Conservation (phyloP, 352 stramenopile genomes). For the Phytophthora foliorum region DNA sequence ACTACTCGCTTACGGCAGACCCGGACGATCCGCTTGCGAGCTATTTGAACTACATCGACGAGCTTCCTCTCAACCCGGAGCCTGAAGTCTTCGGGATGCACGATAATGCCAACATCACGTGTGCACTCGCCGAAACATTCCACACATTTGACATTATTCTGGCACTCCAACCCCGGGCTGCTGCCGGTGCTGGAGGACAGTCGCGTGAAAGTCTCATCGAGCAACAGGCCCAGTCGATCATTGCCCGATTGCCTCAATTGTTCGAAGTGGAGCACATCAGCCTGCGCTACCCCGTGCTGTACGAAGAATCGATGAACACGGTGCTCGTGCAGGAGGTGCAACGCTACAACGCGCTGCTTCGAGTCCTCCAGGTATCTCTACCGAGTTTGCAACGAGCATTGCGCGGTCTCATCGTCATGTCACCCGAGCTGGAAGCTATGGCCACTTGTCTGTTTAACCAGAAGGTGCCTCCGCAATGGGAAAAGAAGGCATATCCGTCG, state of each 20-base stretch:
- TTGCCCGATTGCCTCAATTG: constrained; percentile 60
- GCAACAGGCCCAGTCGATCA: constrained; percentile 77
- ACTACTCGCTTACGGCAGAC: constrained; percentile 87
- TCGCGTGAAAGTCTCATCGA: constrained; percentile 85
- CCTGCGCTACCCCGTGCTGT: constrained; percentile 90
- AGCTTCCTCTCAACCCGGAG: constrained; percentile 91
- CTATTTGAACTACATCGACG: constrained; percentile 96
- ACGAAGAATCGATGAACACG: constrained; percentile 97
- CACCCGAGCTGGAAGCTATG: constrained; percentile 87
- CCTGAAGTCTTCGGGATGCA: constrained; percentile 96
- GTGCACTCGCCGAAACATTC: constrained; percentile 90
- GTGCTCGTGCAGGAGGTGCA: constrained; percentile 92
- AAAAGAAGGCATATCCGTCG: constrained; percentile 91
- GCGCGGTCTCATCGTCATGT: constrained; percentile 89
- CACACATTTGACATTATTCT: constrained; percentile 90
- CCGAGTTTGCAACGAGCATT: constrained; percentile 77
- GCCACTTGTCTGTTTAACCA: constrained; percentile 90
- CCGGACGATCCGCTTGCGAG: constrained; percentile 68
- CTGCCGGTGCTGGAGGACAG: constrained; percentile 63
- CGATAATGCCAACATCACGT: constrained; percentile 95
- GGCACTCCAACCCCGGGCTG: constrained; percentile 82
- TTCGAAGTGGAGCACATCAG: constrained; percentile 87
- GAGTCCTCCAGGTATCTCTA: constrained; percentile 72
- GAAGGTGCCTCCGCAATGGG: constrained; percentile 91
- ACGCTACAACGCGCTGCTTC: constrained; percentile 86